Evolutionary conservation across 1,139 yeast genomes (phyloP).

Genomic region (Suhomyces ambrosiae): DNA sequence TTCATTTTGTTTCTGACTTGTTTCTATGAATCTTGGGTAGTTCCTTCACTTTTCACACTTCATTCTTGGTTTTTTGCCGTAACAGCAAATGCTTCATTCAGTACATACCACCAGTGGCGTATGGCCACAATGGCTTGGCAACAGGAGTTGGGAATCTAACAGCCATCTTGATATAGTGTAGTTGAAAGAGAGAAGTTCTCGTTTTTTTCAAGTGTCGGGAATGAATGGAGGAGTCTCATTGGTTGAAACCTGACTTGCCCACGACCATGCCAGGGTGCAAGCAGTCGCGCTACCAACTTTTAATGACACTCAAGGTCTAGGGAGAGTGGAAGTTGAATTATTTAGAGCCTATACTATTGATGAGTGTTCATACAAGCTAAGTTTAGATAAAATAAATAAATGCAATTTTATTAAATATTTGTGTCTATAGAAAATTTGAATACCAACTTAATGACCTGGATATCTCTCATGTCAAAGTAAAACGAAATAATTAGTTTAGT

Average conservation of each 20-base stretch:
- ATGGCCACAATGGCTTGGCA: constrained; percentile 52
- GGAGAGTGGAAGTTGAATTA: no score
- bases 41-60: neutral
- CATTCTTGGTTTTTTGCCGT: neutral
- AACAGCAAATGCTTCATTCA: neutral
- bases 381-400: no score
- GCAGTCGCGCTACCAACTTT: neutral
- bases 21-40: neutral
- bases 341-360: no score
- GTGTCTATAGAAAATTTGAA: neutral
- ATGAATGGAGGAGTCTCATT: constrained; percentile 12
- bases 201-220: constrained; percentile 14
- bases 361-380: no score
- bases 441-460: no score
- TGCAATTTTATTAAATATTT: neutral
- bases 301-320: no score
- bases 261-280: constrained; percentile 3
- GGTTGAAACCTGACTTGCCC: constrained; percentile 10
- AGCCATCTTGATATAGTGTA: constrained; percentile 17
- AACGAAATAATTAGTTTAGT: neutral
- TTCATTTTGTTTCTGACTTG: no score
- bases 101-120: constrained; percentile 54
- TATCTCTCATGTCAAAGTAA: no score
- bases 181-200: constrained; percentile 6
- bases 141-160: constrained; percentile 49